Base-by-base conservation (phyloP, 164 flowering plant species). In the Dillenia turbinata region DNA sequence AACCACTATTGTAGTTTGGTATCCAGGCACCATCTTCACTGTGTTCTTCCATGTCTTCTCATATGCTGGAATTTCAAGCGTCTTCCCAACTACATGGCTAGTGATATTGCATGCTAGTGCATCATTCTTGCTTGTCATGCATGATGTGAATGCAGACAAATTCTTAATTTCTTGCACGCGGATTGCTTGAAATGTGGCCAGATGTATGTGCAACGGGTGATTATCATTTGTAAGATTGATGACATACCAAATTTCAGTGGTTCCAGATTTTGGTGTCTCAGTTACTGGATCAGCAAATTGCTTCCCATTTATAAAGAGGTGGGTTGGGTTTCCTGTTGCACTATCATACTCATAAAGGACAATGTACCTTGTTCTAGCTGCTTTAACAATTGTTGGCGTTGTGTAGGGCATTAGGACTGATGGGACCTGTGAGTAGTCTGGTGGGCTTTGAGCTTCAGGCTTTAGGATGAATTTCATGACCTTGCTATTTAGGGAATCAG, bases 141-240 rank as follows among this genome's bases (percentile, higher is more conserved):
- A 67, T 4, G 26, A 44, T 12, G 24, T 54, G 54, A 67, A 67
- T 11, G 6, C 45, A 9, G 60, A 54, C n/a, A 60, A 5, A 2
- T 54, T 43, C 15, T 54, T 44, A 15, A 67, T 13, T 48, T 54
- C 15, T 26, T 17, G 54, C 44, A 59, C 63, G 12, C 47, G 26
- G 12, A 59, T 13, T 16, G 47, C 59, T 59, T 24, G 57, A 47
- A 60, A 53, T 54, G 22, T n/a, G 10, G 44, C 70, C n/a, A 67
- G 24, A 14, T 67, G 70, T 10, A 67, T 24, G 54, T 67, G 70
- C 14, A 67, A 40, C 8, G 69, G 69, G 45, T 66, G 69, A 16
- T 59, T 59, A n/a, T 66, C 64, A 2, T 52, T 58, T 1, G 69
- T 66, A 15, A 65, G 10, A 14, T 65, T 65, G 43, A 65, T 65